Evolutionary conservation across 2,329 filamentous ascomycete species (phyloP), one percentile per base, ranked within the genome.

Genomic region (Trichoderma cornu-damae): DNA sequence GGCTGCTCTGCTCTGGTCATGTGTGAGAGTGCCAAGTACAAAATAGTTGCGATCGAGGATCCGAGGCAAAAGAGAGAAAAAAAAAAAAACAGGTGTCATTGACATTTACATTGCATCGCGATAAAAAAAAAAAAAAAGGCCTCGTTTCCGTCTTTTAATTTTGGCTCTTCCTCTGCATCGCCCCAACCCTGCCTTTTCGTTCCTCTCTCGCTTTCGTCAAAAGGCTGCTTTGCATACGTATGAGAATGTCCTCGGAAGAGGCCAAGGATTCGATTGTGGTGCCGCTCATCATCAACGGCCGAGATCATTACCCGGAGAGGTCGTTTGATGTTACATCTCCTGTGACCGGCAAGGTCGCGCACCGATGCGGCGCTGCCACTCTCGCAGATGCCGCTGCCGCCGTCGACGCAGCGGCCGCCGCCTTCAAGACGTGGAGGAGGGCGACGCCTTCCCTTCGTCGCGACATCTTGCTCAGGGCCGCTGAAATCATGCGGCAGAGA

Each of bases 381-480:
- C 80, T 81, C 46, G 71, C 74, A 2, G 76, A 82, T 61, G 85
- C 85, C 26, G 71, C 80, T 16, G 71, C 74, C 8, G 80, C 85
- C 8, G 71, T 78, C 53, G 63, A 70, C 24, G 72, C 77, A 5
- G 88, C 89, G 0, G 75, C 84, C n/a, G 75, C 77, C 12, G 89
- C 90, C 1, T 86, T 89, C 70, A 80, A 79, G 42, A 72, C 79
- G 59, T 96, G 90, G 90, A 78, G 80, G 42, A 81, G 80, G 62
- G 81, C 81, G 2, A 83, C 82, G 44, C 81, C 85, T 1, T 67
- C 75, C 22, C 67, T 77, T 22, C 86, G 88, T 37, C 84, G 88
- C 34, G 81, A 87, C 62, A 83, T 95, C 61, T 78, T 95, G 59
- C 74, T 87, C 58, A 84, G 83, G 67, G 85, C 87, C 0, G 85